Base-by-base conservation (phyloP, 164 flowering plant species). In the Akebia trifoliata region DNA sequence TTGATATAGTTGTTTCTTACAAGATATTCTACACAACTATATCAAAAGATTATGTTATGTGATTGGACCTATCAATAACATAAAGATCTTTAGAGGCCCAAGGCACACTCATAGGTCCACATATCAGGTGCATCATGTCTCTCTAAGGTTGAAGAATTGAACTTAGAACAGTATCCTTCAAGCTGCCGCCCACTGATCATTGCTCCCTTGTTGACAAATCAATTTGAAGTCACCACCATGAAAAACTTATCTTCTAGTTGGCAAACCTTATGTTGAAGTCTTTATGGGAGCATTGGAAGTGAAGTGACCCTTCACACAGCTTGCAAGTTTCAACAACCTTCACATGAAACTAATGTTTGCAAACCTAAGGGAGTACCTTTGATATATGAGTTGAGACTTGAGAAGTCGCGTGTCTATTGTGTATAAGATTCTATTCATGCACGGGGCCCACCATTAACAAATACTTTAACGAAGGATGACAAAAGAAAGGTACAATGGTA, bases 141-240 rank as follows among this genome's bases (percentile, higher is more conserved):
- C 14, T 45, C 17, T 1, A 28, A 57, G n/a, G n/a, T n/a, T n/a
- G n/a, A n/a, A n/a, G n/a, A 15, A 60, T 60, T 66, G 55, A 57
- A 57, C 49, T 37, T 30, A 51, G 25, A 24, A 37, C 12, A 34
- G 58, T 9, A n/a, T n/a, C n/a, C n/a, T n/a, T n/a, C n/a, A n/a
- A n/a, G 2, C 35, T 65, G 77, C 67, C 73, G 24, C 73, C 74
- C 76, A 71, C 65, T 56, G 56, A 72, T 72, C 59, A 57, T 54
- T 64, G 56, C 25, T 59, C 38, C 26, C 12, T n/a, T n/a, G 40
- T 29, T 55, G 39, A 36, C 25, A 63, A 63, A 46, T 56, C 59
- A 68, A 52, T 68, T 67, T 39, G 26, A 30, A 66, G 63, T 64
- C 57, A 45, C 29, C 34, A 20, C 34, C 63, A 59, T 30, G 36